phyloP scores from a whole-genome alignment of 140 eudicot species.

The Bidens hawaiensis region DNA sequence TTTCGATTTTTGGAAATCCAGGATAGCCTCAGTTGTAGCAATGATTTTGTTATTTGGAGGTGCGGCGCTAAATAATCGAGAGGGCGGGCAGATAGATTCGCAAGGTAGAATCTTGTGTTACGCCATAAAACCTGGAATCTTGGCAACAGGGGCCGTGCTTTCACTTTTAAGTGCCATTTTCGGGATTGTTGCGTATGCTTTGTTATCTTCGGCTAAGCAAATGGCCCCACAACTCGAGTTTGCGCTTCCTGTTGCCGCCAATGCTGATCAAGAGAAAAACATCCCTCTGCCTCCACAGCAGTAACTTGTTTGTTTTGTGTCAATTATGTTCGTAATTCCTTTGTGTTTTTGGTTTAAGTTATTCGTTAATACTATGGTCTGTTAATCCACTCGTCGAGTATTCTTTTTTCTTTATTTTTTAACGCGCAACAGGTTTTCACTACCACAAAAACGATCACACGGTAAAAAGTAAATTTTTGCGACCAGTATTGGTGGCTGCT shows the following conservation, averaged over 20 bases:
- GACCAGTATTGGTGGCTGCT: no score
- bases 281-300: neutral
- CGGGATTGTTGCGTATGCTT: slow-evolving; percentile 15
- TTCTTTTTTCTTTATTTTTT: no score
- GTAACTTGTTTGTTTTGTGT: no score
- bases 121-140: slow-evolving; percentile 1
- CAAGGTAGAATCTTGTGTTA: slow-evolving; percentile 4
- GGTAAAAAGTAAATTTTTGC: no score
- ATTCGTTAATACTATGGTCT: no score
- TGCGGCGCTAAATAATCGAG: neutral
- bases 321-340: no score
- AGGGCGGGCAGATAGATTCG: neutral
- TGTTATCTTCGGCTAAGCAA: slow-evolving; percentile 8
- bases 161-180: slow-evolving; percentile 18
- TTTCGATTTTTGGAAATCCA: neutral
- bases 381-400: no score
- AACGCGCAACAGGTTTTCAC: no score
- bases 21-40: slow-evolving; percentile 11
- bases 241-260: slow-evolving; percentile 1
- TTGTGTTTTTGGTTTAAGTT: no score
- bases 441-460: no score
- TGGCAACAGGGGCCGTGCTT: slow-evolving; percentile 9
- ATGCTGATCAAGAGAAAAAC: slow-evolving; percentile 12
- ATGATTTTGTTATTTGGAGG: slow-evolving; percentile 9
- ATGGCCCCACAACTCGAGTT: neutral